Conservation (phyloP, 306 rosid species). For the Fragaria vesca region DNA sequence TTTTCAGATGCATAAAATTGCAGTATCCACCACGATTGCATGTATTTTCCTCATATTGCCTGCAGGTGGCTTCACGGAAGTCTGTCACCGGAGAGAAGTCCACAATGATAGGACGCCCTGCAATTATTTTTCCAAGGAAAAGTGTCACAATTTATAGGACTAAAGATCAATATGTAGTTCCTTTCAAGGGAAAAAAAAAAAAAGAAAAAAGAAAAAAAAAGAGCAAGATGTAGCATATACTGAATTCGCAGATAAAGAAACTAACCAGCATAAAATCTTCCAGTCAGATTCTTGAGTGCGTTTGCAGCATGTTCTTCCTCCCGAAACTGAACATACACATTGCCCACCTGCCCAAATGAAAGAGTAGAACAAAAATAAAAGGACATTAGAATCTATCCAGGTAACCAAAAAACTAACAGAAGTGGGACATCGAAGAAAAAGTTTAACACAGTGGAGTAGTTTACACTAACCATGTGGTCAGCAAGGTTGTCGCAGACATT, state of each 20-base stretch:
- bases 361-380: not conserved
- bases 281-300: conserved; percentile 51
- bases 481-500: conserved; percentile 74
- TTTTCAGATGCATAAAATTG: conserved; percentile 75
- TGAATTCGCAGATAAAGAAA: not conserved
- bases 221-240: not conserved
- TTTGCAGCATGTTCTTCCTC: conserved; percentile 71
- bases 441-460: not conserved
- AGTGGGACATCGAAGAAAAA: not conserved
- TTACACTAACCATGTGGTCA: conserved; percentile 59
- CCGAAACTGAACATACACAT: conserved; percentile 70
- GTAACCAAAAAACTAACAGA: not conserved
- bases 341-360: conserved; percentile 51
- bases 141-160: not conserved
- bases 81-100: conserved; percentile 75
- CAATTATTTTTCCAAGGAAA: not conserved
- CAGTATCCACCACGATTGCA: conserved; percentile 79
- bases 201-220: not conserved
- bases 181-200: too few relatives aligned
- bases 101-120: conserved; percentile 76
- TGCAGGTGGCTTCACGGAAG: conserved; percentile 71
- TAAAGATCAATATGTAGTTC: not conserved
- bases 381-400: not conserved
- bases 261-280: conserved; percentile 68
- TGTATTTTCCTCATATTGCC: conserved; percentile 72